Percentiles rank a stretch among this genome's conserved stretches.
These are phyloP conservation scores for Penicillium sp. DNA, from an alignment of 2,329 filamentous ascomycete species.

Conservation along the genomic window DNA sequence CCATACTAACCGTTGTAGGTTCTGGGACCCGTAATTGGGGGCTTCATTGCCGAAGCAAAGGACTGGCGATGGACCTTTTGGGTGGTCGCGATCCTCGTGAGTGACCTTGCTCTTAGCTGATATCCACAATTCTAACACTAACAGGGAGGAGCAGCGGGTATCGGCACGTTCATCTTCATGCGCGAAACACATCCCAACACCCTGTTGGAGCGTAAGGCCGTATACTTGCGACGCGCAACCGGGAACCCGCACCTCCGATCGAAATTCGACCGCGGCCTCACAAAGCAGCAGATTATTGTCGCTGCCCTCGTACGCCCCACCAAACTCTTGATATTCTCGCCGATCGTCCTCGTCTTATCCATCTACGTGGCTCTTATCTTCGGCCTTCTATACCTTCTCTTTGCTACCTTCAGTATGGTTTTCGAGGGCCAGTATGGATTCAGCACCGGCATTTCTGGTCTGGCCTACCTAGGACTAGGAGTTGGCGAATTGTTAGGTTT, in stretches of 20 bases:
- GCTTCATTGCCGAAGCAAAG: slow-evolving; percentile 2
- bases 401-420: slow-evolving; percentile 49
- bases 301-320: slow-evolving; percentile 10
- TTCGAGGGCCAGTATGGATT: slow-evolving; percentile 48
- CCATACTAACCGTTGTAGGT: not conserved
- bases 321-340: slow-evolving; percentile 48
- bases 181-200: slow-evolving; percentile 39
- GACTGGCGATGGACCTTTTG: slow-evolving; percentile 43
- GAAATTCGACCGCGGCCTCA: slow-evolving; percentile 19
- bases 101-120: not conserved
- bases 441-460: slow-evolving; percentile 41
- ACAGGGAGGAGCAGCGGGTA: slow-evolving; percentile 27
- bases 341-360: slow-evolving; percentile 49
- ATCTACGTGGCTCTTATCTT: slow-evolving; percentile 51
- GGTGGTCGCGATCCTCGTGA: slow-evolving; percentile 23
- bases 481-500: slow-evolving; percentile 14
- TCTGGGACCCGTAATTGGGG: not conserved
- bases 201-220: not conserved
- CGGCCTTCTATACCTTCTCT: slow-evolving; percentile 51
- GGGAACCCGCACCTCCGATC: slow-evolving; percentile 13
- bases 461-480: slow-evolving; percentile 41
- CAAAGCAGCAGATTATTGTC: slow-evolving; percentile 28
- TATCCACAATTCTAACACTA: not conserved
- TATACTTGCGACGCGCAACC: not conserved
- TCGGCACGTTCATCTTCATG: slow-evolving; percentile 31